phyloP scores from a whole-genome alignment of 2,329 filamentous ascomycete genomes.

The Ceratocystis diversiconidia region DNA sequence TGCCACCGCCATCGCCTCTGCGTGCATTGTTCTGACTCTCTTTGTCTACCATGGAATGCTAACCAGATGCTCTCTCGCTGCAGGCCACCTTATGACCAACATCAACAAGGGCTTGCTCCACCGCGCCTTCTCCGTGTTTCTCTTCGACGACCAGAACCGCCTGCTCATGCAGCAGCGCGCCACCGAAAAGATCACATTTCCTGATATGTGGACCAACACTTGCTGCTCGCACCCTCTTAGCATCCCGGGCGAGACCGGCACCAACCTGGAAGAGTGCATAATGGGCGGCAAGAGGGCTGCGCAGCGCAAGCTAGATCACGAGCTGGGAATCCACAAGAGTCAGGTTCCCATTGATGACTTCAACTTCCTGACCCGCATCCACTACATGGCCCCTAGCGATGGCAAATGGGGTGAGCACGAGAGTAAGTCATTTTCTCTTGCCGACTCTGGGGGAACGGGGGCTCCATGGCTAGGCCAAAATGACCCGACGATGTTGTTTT shows the following conservation, averaged over 20 bases:
- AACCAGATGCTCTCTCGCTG: not conserved
- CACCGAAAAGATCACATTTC: slow-evolving; percentile 95
- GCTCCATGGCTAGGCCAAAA: not conserved
- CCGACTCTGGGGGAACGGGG: not conserved
- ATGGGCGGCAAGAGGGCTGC: slow-evolving; percentile 82
- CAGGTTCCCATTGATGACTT: slow-evolving; percentile 89
- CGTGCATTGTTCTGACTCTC: not conserved
- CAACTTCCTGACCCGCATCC: slow-evolving; percentile 86
- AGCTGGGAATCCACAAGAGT: slow-evolving; percentile 76
- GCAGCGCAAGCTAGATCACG: slow-evolving; percentile 84
- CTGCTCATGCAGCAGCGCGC: slow-evolving; percentile 92
- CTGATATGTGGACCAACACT: slow-evolving; percentile 98
- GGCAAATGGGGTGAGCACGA: slow-evolving; percentile 99
- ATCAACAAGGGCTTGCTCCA: slow-evolving; percentile 92
- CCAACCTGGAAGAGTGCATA: slow-evolving; percentile 63
- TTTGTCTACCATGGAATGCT: not conserved
- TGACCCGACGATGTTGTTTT: too few relatives aligned
- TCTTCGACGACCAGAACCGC: slow-evolving; percentile 88
- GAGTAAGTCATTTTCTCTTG: slow-evolving; percentile 43
- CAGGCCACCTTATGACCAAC: slow-evolving; percentile 97
- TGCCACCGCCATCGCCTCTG: too few relatives aligned
- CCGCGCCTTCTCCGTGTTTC: slow-evolving; percentile 93
- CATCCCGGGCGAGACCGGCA: slow-evolving; percentile 80
- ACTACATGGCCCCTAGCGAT: slow-evolving; percentile 94
- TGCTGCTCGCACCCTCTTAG: slow-evolving; percentile 96